These are phyloP conservation scores for Pichia heedii DNA, from an alignment of 805 yeast genomes.

Conservation along the genomic window DNA sequence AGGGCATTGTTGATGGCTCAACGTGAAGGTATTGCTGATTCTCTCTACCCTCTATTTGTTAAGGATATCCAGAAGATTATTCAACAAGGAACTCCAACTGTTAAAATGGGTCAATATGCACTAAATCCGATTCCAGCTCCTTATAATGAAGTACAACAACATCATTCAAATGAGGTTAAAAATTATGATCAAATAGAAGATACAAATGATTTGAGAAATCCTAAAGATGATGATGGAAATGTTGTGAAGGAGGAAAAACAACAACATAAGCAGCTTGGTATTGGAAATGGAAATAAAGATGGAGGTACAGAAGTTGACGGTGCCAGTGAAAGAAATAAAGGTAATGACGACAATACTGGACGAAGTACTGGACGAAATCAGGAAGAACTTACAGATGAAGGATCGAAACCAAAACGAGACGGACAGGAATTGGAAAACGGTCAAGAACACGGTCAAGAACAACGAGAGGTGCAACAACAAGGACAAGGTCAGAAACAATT, in stretches of 20 bases:
- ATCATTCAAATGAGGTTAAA: neutral
- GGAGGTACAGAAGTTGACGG: no score
- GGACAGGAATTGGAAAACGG: no score
- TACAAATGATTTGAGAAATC: neutral
- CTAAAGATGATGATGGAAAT: neutral
- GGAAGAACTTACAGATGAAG: no score
- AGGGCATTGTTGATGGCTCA: constrained; percentile 63
- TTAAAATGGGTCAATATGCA: constrained; percentile 16
- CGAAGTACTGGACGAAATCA: no score
- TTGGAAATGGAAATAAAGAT: neutral
- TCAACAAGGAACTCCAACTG: constrained; percentile 30
- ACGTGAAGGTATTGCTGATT: constrained; percentile 53
- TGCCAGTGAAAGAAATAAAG: no score
- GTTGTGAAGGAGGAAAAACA: no score
- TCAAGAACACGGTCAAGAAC: no score
- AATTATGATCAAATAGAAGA: neutral
- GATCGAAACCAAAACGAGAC: no score
- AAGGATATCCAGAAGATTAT: constrained; percentile 49
- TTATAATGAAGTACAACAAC: neutral
- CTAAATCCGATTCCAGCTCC: constrained; percentile 3
- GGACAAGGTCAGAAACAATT: no score
- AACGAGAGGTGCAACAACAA: no score
- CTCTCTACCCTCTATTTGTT: constrained; percentile 50
- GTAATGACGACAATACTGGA: no score
- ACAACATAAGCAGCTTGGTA: no score